These are phyloP conservation scores for Moricandia arvensis DNA, from an alignment of 345 rosid species.

Conservation along the genomic window DNA sequence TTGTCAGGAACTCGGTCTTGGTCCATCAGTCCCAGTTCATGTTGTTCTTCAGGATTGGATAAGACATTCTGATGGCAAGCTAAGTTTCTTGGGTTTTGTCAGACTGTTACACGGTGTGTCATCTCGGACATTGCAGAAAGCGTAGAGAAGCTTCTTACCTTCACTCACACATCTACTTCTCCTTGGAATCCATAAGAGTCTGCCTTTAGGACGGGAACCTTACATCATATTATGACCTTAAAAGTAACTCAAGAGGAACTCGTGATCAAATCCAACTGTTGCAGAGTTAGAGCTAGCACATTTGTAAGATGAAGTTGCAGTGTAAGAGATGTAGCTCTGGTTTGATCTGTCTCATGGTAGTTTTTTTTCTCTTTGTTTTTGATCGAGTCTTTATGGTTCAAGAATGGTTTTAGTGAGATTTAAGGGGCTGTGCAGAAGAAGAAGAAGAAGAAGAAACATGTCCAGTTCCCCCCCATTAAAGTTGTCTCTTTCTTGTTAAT, in stretches of 20 bases:
- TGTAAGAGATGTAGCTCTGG: background rate
- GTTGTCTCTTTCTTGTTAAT: background rate
- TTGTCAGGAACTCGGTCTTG: background rate
- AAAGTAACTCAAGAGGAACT: background rate
- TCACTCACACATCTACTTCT: background rate
- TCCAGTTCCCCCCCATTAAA: background rate
- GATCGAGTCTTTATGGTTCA: background rate
- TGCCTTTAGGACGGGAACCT: background rate
- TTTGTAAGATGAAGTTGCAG: background rate
- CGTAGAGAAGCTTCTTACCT: background rate
- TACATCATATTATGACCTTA: background rate
- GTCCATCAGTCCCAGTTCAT: background rate
- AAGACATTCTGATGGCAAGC: background rate
- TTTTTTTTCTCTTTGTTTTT: background rate
- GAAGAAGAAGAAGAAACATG: background rate
- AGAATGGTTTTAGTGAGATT: background rate
- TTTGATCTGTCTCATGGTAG: background rate
- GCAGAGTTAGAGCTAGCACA: background rate
- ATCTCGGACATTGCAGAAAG: background rate
- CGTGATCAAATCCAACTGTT: background rate
- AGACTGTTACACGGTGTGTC: background rate
- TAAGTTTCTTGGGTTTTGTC: background rate
- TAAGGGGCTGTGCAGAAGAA: background rate
- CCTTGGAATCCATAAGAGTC: background rate
- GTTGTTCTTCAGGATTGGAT: background rate